Evolutionary conservation across 192 early-diverging fungal species (phyloP), one percentile per base, ranked within the genome.

Genomic region (Linnemannia hyalina): DNA sequence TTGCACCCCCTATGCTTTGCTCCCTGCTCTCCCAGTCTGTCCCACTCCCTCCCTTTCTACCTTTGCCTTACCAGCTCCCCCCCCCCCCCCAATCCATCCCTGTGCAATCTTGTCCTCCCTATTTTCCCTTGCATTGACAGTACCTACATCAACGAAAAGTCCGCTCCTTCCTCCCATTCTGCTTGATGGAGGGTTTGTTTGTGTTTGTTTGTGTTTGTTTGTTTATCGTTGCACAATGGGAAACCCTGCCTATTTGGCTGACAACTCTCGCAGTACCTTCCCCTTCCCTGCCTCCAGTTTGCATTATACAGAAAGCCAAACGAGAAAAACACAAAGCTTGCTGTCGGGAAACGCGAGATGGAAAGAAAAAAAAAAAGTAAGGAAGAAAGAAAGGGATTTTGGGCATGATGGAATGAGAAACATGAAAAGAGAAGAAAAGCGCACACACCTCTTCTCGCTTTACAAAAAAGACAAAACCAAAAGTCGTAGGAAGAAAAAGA

Each of bases 221-320:
- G 22, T 23, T 32, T 32, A 26, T 63, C 18, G 49, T 65, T 65
- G 60, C 15, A 60, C 55, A 60, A 52, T 26, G n/a, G n/a, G n/a
- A 60, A 60, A 60, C 55, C 55, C 55, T 60, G 55, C 55, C 55
- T 60, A 23, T 23, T 60, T 60, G 49, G 49, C 49, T 60, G 55
- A 11, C 22, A 2, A 10, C 55, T 6, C 0, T 9, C n/a, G 11
- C n/a, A 26, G 4, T 7, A 26, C n/a, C 16, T 11, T 26, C n/a
- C 6, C 8, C 16, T 60, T 26, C 55, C n/a, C 8, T 26, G 23
- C n/a, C 55, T 8, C n/a, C 20, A 4, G 5, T 16, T 52, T 6
- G 49, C 49, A 20, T 52, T 5, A 2, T 52, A 22, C 49, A 52
- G 49, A 52, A 52, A 52, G 20, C 3, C 49, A 52, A 52, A 52